Evolutionary conservation across 257 asterid species (phyloP), one percentile per base, ranked within the genome.

Genomic region (Fraxinus quadrangulata): DNA sequence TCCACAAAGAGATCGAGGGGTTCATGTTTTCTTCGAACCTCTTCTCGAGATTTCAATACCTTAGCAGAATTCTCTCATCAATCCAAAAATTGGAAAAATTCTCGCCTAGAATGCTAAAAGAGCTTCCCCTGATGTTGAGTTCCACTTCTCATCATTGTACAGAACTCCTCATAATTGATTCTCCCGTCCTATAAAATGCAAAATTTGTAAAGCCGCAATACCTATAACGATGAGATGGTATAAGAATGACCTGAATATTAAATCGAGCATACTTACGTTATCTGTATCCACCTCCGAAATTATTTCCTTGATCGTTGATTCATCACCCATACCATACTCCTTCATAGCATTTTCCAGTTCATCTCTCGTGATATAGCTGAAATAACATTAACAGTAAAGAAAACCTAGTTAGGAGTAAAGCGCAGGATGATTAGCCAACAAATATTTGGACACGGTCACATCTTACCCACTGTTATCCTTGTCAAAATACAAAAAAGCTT

Each of bases 261-360:
- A 75, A 1, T 4, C 36, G 19, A 77, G 73, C 13, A 45, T 67
- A 82, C 97, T 88, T 83, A 93, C 97, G 78, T 93, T 93, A 82
- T 93, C 97, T 7, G 96, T 88, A 77, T 93, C 97, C 73, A 91
- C 97, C 85, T 93, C 97, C 5, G 97, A 83, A 70, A 93, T 93
- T 33, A 91, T 92, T 75, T 92, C 97, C 82, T 83, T 87, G 65
- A 92, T 92, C 73, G 94, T 88, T 75, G 85, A 88, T 42, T 87
- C 97, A 45, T 89, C 96, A 13, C 96, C 96, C 94, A 92, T 88
- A 67, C 92, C 96, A 56, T 92, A 92, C 77, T 92, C 96, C 85
- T 78, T 92, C 97, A 92, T 92, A 6, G 97, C 94, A 65, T 81
- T 83, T 83, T 93, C 89, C 79, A 93, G 87, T 80, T 93, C 97